phyloP scores from a whole-genome alignment of 495 filamentous ascomycete species.

The Lophiostoma macrostomum region DNA sequence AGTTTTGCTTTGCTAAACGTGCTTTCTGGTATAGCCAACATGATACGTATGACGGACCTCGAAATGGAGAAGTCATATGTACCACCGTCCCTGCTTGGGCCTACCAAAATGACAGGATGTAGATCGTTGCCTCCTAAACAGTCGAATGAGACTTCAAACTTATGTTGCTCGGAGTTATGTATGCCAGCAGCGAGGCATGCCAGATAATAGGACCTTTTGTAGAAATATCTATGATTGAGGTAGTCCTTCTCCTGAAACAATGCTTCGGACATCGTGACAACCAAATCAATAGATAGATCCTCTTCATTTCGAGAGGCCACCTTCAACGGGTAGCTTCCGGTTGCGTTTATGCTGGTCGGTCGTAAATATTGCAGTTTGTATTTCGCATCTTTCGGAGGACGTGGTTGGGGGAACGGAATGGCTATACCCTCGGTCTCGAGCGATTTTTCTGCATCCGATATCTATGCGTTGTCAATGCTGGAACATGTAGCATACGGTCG shows the following conservation, averaged over 20 bases:
- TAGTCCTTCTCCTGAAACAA: slow-evolving; percentile 95
- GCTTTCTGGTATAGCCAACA: slow-evolving; percentile 64
- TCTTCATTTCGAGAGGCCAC: slow-evolving; percentile 63
- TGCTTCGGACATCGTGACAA: slow-evolving; percentile 73
- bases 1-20: slow-evolving; percentile 69
- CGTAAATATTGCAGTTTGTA: slow-evolving; percentile 76
- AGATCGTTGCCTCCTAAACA: slow-evolving; percentile 73
- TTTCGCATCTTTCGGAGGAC: slow-evolving; percentile 65
- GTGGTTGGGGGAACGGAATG: slow-evolving; percentile 79
- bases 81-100: slow-evolving; percentile 36
- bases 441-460: slow-evolving; percentile 65
- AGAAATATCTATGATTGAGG: slow-evolving; percentile 86
- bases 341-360: slow-evolving; percentile 78
- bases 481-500: background rate
- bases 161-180: slow-evolving; percentile 51
- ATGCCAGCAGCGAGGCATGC: slow-evolving; percentile 72
- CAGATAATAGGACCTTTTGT: slow-evolving; percentile 90
- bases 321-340: slow-evolving; percentile 80
- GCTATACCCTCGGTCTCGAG: slow-evolving; percentile 60
- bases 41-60: slow-evolving; percentile 67
- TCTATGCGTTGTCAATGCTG: slow-evolving; percentile 42
- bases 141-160: slow-evolving; percentile 59
- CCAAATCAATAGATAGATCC: slow-evolving; percentile 67
- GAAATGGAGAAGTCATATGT: slow-evolving; percentile 35
- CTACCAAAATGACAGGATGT: slow-evolving; percentile 66